These are phyloP conservation scores for Penicillium paxilli DNA, from an alignment of 495 filamentous ascomycete genomes.

Conservation along the genomic window DNA sequence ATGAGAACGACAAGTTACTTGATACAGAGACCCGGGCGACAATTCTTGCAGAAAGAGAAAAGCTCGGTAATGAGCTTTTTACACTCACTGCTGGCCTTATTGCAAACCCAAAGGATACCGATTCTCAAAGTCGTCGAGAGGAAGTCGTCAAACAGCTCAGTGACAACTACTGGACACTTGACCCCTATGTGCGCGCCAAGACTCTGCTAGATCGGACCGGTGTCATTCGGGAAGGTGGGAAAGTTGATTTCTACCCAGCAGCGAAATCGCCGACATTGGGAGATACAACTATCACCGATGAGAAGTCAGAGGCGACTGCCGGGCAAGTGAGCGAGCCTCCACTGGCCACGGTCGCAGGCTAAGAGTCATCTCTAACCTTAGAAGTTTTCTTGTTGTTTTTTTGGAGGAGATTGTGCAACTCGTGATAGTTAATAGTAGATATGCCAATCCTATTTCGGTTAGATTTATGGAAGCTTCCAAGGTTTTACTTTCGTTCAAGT, in stretches of 20 bases:
- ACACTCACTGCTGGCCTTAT: slow-evolving; percentile 66
- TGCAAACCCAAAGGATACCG: slow-evolving; percentile 18
- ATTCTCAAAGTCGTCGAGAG: slow-evolving; percentile 54
- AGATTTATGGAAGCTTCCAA: not conserved
- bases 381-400: too few species aligned
- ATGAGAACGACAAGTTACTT: slow-evolving; percentile 70
- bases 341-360: not conserved
- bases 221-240: slow-evolving; percentile 61
- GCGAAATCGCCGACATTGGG: not conserved
- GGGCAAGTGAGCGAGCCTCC: not conserved
- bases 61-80: slow-evolving; percentile 68
- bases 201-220: slow-evolving; percentile 70
- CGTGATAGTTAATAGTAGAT: too few species aligned
- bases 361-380: too few species aligned
- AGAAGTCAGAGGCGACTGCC: not conserved
- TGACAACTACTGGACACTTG: slow-evolving; percentile 80
- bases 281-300: not conserved
- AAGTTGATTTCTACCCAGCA: slow-evolving; percentile 60
- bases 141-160: slow-evolving; percentile 60
- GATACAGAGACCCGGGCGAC: slow-evolving; percentile 59
- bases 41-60: slow-evolving; percentile 54
- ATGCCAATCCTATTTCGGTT: too few species aligned
- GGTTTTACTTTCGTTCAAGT: not conserved
- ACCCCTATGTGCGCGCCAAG: slow-evolving; percentile 72
- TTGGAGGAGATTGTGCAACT: too few species aligned